These are phyloP conservation scores for Vigna reflexopilosa DNA, from an alignment of 306 rosid genomes.

Conservation along the genomic window DNA sequence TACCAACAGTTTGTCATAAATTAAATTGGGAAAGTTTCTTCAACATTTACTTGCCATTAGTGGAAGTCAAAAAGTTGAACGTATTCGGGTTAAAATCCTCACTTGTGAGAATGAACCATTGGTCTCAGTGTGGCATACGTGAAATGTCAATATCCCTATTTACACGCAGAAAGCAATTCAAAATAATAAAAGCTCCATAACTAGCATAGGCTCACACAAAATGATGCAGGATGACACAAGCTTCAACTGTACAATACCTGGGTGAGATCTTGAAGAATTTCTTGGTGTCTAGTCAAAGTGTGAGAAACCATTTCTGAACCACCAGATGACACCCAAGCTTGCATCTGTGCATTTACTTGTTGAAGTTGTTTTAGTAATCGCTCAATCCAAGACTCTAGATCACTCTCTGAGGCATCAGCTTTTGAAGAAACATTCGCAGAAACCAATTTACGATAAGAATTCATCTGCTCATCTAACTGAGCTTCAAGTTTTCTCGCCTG, in stretches of 20 bases:
- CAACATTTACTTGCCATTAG: not conserved
- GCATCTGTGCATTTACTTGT: constrained; percentile 98
- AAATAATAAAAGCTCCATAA: constrained; percentile 24
- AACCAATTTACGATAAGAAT: constrained; percentile 80
- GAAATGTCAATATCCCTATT: constrained; percentile 25
- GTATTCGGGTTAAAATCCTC: not conserved
- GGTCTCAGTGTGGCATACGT: constrained; percentile 2
- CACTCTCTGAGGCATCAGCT: constrained; percentile 66
- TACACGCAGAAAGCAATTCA: constrained; percentile 31
- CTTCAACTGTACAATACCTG: constrained; percentile 66
- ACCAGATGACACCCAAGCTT: constrained; percentile 95
- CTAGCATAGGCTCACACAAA: constrained; percentile 11
- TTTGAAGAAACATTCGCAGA: constrained; percentile 77
- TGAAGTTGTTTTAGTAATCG: constrained; percentile 82
- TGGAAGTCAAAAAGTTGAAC: not conserved
- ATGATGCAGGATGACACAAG: constrained; percentile 18
- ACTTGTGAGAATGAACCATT: constrained; percentile 9
- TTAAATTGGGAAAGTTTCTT: not conserved
- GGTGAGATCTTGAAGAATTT: constrained; percentile 95
- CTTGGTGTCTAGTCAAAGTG: constrained; percentile 97
- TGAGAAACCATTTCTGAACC: constrained; percentile 99
- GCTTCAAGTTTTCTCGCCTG: constrained; percentile 98
- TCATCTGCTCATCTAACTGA: constrained; percentile 96
- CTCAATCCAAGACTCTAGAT: constrained; percentile 84
- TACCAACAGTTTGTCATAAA: constrained; percentile 23